Conservation (phyloP, 257 asterid species). For the Phtheirospermum japonicum region DNA sequence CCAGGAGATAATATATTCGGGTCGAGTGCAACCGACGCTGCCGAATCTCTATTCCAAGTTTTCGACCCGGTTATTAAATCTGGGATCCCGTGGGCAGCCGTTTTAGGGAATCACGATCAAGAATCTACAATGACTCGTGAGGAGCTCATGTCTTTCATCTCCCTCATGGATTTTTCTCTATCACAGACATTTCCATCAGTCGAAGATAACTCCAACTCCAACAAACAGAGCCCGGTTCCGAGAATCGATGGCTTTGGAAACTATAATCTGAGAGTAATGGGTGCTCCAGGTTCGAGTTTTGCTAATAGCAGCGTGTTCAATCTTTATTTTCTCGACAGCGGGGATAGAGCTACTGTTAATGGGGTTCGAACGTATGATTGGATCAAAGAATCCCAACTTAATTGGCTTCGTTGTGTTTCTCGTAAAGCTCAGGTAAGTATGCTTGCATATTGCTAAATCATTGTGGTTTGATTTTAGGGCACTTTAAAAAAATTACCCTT, state of each 20-base stretch:
- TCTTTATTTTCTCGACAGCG: constrained; percentile 88
- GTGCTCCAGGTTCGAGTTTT: constrained; percentile 69
- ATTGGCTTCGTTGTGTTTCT: constrained; percentile 70
- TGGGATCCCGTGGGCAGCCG: constrained; percentile 90
- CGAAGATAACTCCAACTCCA: constrained; percentile 31
- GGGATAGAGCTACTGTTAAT: constrained; percentile 73
- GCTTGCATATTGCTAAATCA: not conserved
- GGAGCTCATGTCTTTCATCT: constrained; percentile 82
- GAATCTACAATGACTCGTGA: constrained; percentile 93
- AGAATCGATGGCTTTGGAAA: constrained; percentile 84
- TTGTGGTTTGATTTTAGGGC: not conserved
- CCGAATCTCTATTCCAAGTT: constrained; percentile 76
- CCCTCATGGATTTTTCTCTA: constrained; percentile 91
- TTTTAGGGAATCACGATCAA: constrained; percentile 94
- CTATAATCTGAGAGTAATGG: constrained; percentile 65
- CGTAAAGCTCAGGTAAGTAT: constrained; percentile 47
- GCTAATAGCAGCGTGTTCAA: constrained; percentile 71
- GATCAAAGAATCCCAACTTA: constrained; percentile 92
- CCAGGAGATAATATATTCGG: constrained; percentile 96
- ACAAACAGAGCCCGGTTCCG: constrained; percentile 27
- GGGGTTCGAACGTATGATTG: constrained; percentile 79
- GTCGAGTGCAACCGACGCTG: constrained; percentile 80
- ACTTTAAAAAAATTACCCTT: not conserved
- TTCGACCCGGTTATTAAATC: constrained; percentile 67
- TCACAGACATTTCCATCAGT: constrained; percentile 74